These are phyloP conservation scores for Neoconidiobolus thromboides DNA, from an alignment of 371 early-diverging fungal species.

Conservation along the genomic window DNA sequence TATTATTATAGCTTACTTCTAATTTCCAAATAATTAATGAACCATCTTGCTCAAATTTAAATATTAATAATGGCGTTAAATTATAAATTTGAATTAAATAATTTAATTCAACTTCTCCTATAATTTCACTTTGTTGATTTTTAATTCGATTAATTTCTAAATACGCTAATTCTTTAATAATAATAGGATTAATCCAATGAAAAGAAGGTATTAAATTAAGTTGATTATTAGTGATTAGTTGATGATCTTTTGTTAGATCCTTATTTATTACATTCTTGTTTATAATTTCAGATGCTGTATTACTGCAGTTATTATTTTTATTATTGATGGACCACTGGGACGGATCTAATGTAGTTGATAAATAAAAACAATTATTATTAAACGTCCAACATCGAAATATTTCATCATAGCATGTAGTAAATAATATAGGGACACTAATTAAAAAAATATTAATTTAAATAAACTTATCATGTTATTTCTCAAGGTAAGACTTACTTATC, in stretches of 20 bases:
- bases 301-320: background rate
- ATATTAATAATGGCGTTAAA: background rate
- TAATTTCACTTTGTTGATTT: background rate
- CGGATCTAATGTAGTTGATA: background rate
- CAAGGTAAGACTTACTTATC: background rate
- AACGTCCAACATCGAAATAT: background rate
- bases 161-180: background rate
- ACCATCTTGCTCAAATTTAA: background rate
- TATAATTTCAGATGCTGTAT: too few species aligned
- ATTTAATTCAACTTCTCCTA: background rate
- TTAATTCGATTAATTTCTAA: background rate
- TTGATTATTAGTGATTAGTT: background rate
- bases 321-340: background rate
- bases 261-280: too few species aligned
- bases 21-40: background rate
- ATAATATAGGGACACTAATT: background rate
- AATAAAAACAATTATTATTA: background rate
- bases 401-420: background rate
- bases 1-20: background rate
- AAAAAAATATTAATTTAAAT: background rate
- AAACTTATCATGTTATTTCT: background rate
- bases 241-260: background rate
- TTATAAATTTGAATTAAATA: background rate
- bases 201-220: background rate
- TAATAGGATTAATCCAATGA: background rate